These are phyloP conservation scores for Leccinellum rugosiceps DNA, from an alignment of 768 basidiomycete genomes.

Conservation along the genomic window DNA sequence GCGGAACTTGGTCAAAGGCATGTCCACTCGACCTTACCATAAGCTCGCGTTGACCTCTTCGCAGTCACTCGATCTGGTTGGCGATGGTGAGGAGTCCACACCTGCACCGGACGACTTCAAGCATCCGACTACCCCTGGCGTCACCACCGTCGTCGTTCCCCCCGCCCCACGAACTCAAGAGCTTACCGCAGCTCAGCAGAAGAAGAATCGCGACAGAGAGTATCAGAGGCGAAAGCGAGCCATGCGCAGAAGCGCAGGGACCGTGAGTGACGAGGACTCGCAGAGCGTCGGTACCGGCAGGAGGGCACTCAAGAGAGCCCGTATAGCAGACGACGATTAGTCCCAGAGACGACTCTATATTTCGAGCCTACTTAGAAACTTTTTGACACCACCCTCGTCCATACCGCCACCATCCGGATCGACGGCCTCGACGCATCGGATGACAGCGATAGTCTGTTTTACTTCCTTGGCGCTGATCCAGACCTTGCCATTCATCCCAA, in stretches of 20 bases:
- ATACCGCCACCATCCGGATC: constrained; percentile 72
- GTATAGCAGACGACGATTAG: constrained; percentile 65
- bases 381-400: constrained; percentile 50
- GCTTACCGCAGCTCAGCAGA: constrained; percentile 66
- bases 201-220: constrained; percentile 75
- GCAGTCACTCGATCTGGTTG: constrained; percentile 73
- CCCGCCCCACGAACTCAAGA: constrained; percentile 70
- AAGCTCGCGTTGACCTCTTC: constrained; percentile 3
- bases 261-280: constrained; percentile 71
- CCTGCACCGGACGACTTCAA: constrained; percentile 65
- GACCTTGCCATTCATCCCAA: constrained; percentile 89
- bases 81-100: constrained; percentile 61
- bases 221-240: constrained; percentile 80
- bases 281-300: constrained; percentile 44
- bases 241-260: constrained; percentile 58
- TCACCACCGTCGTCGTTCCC: constrained; percentile 76
- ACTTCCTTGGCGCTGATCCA: constrained; percentile 81
- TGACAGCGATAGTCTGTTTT: constrained; percentile 69
- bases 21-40: constrained; percentile 4
- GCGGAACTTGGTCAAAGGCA: constrained; percentile 73
- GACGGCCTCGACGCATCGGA: constrained; percentile 76
- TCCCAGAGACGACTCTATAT: constrained; percentile 28
- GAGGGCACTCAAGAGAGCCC: constrained; percentile 65
- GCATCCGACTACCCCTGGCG: constrained; percentile 65
- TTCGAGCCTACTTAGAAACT: constrained; percentile 48